A percentile compares a stretch with the other conserved stretches of the same genome.
Evolutionary conservation across 2,329 filamentous ascomycete species (phyloP).

Genomic region (Aspergillus thermomutatus): DNA sequence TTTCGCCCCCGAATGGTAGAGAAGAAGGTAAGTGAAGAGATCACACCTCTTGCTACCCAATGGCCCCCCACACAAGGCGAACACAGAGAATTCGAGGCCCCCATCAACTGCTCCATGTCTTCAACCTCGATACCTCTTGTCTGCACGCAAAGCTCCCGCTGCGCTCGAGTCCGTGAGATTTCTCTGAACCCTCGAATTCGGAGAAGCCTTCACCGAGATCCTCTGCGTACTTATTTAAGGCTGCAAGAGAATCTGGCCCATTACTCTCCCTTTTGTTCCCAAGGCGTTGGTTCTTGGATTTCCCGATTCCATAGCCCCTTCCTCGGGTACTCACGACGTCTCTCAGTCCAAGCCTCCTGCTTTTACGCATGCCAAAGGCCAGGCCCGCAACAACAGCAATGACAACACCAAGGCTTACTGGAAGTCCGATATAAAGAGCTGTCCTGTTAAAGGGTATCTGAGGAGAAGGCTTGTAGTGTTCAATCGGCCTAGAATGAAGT

Average conservation of each 20-base stretch:
- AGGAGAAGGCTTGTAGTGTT: conserved; percentile 34
- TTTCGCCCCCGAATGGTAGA: not conserved
- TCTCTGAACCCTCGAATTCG: conserved; percentile 20
- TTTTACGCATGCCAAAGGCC: conserved; percentile 41
- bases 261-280: conserved; percentile 26
- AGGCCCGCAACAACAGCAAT: conserved; percentile 35
- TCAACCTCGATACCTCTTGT: conserved; percentile 37
- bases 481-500: conserved; percentile 30
- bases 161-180: conserved; percentile 29
- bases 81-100: not conserved
- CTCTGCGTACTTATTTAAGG: conserved; percentile 21
- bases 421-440: conserved; percentile 42
- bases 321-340: conserved; percentile 33
- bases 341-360: conserved; percentile 35
- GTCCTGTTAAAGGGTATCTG: conserved; percentile 27
- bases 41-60: not conserved
- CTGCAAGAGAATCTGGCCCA: conserved; percentile 28
- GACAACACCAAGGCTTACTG: conserved; percentile 37
- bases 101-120: conserved; percentile 28
- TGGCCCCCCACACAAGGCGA: not conserved
- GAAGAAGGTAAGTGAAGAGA: not conserved
- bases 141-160: conserved; percentile 31
- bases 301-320: conserved; percentile 37
- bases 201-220: conserved; percentile 16
- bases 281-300: conserved; percentile 35